Evolutionary conservation across 768 basidiomycete genomes (phyloP).

Genomic region (Suillus subaureus): DNA sequence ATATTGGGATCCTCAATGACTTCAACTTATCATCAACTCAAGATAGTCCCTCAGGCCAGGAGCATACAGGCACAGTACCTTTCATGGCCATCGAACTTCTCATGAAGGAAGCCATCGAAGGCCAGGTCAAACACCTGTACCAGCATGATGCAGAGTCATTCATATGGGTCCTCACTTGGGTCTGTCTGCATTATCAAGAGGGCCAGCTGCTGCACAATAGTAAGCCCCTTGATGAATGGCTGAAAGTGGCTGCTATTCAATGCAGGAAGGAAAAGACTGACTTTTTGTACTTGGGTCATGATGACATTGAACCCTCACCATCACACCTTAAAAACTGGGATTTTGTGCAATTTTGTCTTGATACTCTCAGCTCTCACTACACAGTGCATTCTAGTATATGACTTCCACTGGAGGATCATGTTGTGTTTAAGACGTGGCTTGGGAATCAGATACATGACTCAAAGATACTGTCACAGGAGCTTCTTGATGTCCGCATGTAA

Average conservation of each 20-base stretch:
- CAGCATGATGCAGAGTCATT: not conserved
- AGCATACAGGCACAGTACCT: constrained; percentile 14
- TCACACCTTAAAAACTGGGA: not conserved
- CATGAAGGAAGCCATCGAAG: not conserved
- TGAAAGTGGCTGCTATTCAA: not conserved
- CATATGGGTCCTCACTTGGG: constrained; percentile 1
- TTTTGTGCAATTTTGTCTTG: not conserved
- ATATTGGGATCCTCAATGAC: constrained; percentile 14
- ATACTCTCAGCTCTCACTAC: not conserved
- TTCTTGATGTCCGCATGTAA: not conserved
- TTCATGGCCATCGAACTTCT: constrained; percentile 16
- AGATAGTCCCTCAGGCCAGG: not conserved
- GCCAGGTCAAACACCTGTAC: not conserved
- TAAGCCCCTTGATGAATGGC: not conserved
- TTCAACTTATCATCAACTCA: constrained; percentile 8
- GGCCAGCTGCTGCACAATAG: not conserved
- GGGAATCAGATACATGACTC: not conserved
- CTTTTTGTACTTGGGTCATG: not conserved
- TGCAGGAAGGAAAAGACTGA: not conserved
- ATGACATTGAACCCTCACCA: no score
- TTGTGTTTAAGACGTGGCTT: not conserved
- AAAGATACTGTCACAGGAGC: no score
- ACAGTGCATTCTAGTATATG: not conserved
- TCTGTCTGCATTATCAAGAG: not conserved
- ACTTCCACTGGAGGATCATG: not conserved